Evolutionary conservation across 441 rosid species (phyloP).

Genomic region (Populus trichocarpa): DNA sequence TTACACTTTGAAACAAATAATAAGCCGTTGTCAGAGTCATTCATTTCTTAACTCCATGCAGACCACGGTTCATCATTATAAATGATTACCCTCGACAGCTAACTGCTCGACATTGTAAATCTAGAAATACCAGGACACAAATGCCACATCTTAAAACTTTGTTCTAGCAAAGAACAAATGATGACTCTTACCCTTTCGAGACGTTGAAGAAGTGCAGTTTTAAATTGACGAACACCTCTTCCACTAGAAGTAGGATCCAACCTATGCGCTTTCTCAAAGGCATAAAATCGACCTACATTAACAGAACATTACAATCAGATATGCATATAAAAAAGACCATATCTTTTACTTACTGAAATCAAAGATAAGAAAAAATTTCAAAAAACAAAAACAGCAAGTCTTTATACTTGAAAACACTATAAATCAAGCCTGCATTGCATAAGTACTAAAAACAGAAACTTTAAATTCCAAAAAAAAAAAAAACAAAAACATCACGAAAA

Average conservation of each 20-base stretch:
- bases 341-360: no score
- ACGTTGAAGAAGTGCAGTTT: constrained; percentile 97
- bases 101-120: no score
- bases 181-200: constrained; percentile 74
- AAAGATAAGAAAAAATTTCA: not conserved
- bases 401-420: not conserved
- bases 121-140: no score
- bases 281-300: constrained; percentile 88
- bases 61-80: no score
- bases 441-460: not conserved
- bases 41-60: no score
- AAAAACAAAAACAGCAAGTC: not conserved
- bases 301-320: not conserved
- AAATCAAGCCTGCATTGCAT: not conserved
- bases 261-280: constrained; percentile 94
- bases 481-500: not conserved
- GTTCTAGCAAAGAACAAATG: not conserved
- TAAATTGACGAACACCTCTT: constrained; percentile 97
- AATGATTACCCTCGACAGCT: no score
- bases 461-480: not conserved
- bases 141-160: no score
- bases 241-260: constrained; percentile 97
- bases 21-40: no score
- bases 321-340: not conserved
- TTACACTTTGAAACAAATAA: no score